Evolutionary conservation across 345 rosid genomes (phyloP), one percentile per base, ranked within the genome.

Genomic region (Eucalyptus victrix): DNA sequence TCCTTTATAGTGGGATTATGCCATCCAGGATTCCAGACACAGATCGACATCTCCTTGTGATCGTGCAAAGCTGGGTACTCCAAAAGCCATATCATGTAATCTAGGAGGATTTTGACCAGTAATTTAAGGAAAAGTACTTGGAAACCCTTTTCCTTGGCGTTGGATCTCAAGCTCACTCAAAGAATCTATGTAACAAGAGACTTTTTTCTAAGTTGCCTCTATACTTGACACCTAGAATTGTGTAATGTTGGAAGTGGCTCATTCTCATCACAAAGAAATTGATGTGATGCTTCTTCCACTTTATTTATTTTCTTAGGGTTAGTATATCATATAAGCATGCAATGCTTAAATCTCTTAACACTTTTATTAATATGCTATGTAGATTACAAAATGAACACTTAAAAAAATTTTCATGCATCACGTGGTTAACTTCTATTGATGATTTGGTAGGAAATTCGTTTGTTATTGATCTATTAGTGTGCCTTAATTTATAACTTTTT

Each of bases 371-470:
- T 1, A 26, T 60, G 1, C 0, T 26, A 32, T 28, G 32, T 60
- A 5, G n/a, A 11, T 60, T 26, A 60, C 16, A 60, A 60, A 60
- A 60, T 26, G 26, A 53, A 53, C 58, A 21, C 2, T 53, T 24
- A 24, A 56, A 24, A 56, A 56, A 56, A 2, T 24, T 10, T 26
- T 9, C 3, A 10, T 11, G 62, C 6, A 2, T 56, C 30, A 0
- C 0, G 0, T 28, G 67, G 16, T 60, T 60, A 60, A 60, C 32
- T 26, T 6, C 32, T 60, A 28, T 3, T 21, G 0, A 4, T 9
- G 14, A 56, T 24, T 23, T 10, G 62, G 30, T 5, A 23, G 62
- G 14, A 56, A 26, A 56, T 24, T 10, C 1, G 0, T 56, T 56
- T 56, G 3, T 56, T 56, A 56, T 56, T 56, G 6, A 1, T 24